Evolutionary conservation across 768 basidiomycete species (phyloP), one percentile per base, ranked within the genome.

Genomic region (Lactifluus subvellereus): DNA sequence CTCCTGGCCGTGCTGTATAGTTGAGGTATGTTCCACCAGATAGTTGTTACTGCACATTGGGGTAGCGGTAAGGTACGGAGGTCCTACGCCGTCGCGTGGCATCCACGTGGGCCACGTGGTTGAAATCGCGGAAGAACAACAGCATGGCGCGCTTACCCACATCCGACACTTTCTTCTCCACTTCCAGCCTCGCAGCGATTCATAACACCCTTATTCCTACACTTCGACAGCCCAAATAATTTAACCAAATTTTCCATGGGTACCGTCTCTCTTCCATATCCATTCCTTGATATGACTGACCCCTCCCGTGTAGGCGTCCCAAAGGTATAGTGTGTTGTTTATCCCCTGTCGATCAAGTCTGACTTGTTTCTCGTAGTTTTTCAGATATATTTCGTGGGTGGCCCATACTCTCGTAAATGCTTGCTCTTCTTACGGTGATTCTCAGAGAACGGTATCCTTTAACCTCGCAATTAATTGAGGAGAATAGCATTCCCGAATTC

Each of bases 401-500:
- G 11, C 42, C 11, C 37, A 6, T 6, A 22, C 10, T 30, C 42
- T 33, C 51, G 20, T 14, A 18, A 9, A 14, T 20, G 0, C 20
- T 8, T 8, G 30, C 20, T 33, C 38, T 38, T 68, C 43, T 62
- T 11, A 63, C 22, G 9, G 1, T 72, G 16, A 22, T 37, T 27
- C 9, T 2, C 71, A 96, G 94, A 65, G 97, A 98, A 79, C 87
- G 97, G 65, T 99, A 99, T 74, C 96, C 97, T 55, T 83, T 99
- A 68, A 99, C 95, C 16, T 98, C 96, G 18, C 97, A 98, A 74
- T 81, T 98, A 61, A 97, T 98, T 66, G 86, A 96, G 74, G 94
- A 97, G 79, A 97, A 98, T 78, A 94, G 94, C 80, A 98, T 99
- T 65, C 96, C 94, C 16, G 97, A 98, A 76, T 99, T 99, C 72